Evolutionary conservation across 192 early-diverging fungal species (phyloP), one percentile per base, ranked within the genome.

Genomic region (Rhizophagus clarus): DNA sequence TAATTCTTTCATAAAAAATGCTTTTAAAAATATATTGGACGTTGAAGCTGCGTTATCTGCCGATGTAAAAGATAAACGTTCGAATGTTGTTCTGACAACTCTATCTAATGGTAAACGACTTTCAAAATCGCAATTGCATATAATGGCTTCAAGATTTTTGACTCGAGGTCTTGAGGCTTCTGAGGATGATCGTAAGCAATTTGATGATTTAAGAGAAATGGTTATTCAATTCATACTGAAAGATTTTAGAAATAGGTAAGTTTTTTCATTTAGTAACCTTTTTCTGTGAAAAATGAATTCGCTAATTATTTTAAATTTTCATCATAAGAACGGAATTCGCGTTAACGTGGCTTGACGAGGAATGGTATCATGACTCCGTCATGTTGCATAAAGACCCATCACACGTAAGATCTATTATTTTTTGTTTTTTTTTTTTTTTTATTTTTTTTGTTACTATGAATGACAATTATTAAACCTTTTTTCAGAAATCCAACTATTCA

Each of bases 341-440:
- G 0, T 70, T 95, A 34, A 86, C 86, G 11, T 95, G 94, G 94
- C 84, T 95, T 26, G 85, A 95, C 67, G 93, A 95, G 74, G 91
- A 95, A 64, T 92, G 86, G 82, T 88, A 79, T 69, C 84, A 84
- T 64, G 85, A 84, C 26, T 67, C 32, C 10, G 76, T 83, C 28
- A 70, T 79, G 77, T 82, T 40, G 34, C 85, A 64, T 29, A 61
- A 79, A 31, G 72, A 47, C 3, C 74, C 47, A 20, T 76, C 72
- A n/a, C 71, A 79, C 68, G 84, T 85, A 31, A 61, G 67, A 42
- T 11, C 47, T 60, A n/a, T 20, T 34, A 4, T 0, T 34, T 34
- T 6, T 6, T 24, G 62, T 11, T 5, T 45, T 70, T 73, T n/a
- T 79, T 82, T 69, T 82, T 49, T 83, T 74, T 80, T 80, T 72